These are phyloP conservation scores for Acanthamoeba lenticulata DNA, from an alignment of 208 protist genomes.

Conservation along the genomic window DNA sequence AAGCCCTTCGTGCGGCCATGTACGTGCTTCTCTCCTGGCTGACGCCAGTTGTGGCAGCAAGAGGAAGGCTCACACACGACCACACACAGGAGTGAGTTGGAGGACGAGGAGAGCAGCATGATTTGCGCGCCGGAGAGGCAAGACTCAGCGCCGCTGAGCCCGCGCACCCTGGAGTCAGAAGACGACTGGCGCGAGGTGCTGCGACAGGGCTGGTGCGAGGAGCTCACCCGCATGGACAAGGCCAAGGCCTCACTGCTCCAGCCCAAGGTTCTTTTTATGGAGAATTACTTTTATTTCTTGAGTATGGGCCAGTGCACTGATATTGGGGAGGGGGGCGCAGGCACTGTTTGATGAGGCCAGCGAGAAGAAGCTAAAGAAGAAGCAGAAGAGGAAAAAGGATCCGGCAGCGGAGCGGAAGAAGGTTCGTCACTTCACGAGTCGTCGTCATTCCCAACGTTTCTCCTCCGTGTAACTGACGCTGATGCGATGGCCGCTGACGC, in stretches of 20 bases:
- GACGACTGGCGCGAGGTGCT: not conserved
- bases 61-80: too few relatives aligned
- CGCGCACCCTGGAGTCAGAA: not conserved
- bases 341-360: not conserved
- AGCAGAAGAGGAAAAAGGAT: constrained; percentile 5
- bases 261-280: not conserved
- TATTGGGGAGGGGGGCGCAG: too few relatives aligned
- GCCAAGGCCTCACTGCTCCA: not conserved
- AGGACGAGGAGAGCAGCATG: not conserved
- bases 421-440: not conserved
- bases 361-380: not conserved
- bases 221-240: not conserved
- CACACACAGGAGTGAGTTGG: too few relatives aligned
- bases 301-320: too few relatives aligned
- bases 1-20: not conserved
- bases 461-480: too few relatives aligned
- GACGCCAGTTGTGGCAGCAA: too few relatives aligned
- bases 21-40: too few relatives aligned
- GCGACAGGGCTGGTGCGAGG: not conserved
- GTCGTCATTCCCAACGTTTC: too few relatives aligned
- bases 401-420: not conserved
- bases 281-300: not conserved
- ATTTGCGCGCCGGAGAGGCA: not conserved
- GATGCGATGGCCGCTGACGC: not conserved
- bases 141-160: not conserved